These are phyloP conservation scores for Sporothrix variecibatus DNA, from an alignment of 2,329 filamentous ascomycete species.

Conservation along the genomic window DNA sequence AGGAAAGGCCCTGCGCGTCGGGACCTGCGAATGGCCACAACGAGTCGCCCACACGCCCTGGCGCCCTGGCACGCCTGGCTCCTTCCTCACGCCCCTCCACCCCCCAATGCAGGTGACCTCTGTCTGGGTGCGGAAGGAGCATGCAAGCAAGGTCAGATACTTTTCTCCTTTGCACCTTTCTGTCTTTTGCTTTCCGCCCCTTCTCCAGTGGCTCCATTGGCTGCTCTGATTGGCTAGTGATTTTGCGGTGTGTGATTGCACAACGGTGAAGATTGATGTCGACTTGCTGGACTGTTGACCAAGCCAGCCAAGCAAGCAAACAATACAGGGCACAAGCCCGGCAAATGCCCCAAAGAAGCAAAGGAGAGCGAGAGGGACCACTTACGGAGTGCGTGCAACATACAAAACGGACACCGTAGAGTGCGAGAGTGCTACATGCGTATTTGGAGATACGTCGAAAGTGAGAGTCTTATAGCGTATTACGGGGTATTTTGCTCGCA, in stretches of 20 bases:
- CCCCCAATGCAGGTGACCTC: slow-evolving; percentile 22
- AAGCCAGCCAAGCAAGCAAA: too few relatives aligned
- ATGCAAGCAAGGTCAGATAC: slow-evolving; percentile 10
- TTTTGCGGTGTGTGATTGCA: slow-evolving; percentile 13
- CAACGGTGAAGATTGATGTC: slow-evolving; percentile 12
- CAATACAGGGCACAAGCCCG: background rate
- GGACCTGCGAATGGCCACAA: slow-evolving; percentile 19
- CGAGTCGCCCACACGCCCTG: background rate
- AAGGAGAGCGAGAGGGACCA: background rate
- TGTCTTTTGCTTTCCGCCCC: background rate
- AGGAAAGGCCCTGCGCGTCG: slow-evolving; percentile 14
- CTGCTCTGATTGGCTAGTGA: slow-evolving; percentile 10
- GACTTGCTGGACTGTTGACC: slow-evolving; percentile 1
- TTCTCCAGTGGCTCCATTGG: slow-evolving; percentile 10
- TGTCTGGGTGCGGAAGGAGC: slow-evolving; percentile 2
- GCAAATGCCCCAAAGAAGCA: background rate
- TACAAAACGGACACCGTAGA: background rate
- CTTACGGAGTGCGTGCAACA: background rate
- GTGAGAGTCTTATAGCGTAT: background rate
- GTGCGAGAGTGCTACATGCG: background rate
- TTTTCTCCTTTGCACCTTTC: background rate
- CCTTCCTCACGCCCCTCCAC: background rate
- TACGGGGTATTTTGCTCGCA: background rate
- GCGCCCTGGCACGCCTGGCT: background rate
- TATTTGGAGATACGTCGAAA: background rate